Base-by-base conservation (phyloP, 106 monocot genomes). In the Dactylorhiza incarnata region DNA sequence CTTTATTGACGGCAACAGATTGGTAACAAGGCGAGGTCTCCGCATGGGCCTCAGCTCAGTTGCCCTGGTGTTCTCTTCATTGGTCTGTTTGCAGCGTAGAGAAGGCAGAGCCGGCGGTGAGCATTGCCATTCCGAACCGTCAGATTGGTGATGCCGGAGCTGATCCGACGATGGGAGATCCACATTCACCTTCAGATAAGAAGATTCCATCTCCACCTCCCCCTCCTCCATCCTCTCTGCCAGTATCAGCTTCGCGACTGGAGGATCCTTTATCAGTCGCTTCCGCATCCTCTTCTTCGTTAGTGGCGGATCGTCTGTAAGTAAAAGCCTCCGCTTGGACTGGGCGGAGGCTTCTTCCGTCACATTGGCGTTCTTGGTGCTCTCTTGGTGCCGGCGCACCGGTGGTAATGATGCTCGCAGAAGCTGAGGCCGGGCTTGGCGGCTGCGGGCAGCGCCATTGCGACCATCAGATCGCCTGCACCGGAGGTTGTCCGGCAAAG, bases 371-470 rank as follows among this genome's bases (percentile, higher is more conserved):
- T 46, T 69, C 45, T 69, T 69, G 45, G 1, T 46, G 69, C 6
- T 69, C 0, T 16, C 69, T 45, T 69, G 69, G 45, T 69, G 45
- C 22, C 69, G 69, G 69, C 69, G 69, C 17, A 69, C 45, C 69
- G 69, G 24, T 69, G 43, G 69, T 69, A 69, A 46, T 69, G 69
- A n/a, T 69, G 29, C 43, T 69, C 69, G 29, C 69, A 69, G 45
- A 69, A 69, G 45, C 45, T 69, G 69, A 69, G 69, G 45, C 69
- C 69, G 16, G 69, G 11, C 24, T 45, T 69, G 45, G 45, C 69
- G 69, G 69, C 69, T 69, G 69, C 69, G 69, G 69, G 69, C 69
- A 69, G 17, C 69, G 69, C 69, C 69, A 69, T 69, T 69, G 69
- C 69, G 69, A 45, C 69, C 69, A 8, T 69, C 69, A 24, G 69